Evolutionary conservation across 768 basidiomycete species (phyloP).

Genomic region (Naematelia aurantialba): DNA sequence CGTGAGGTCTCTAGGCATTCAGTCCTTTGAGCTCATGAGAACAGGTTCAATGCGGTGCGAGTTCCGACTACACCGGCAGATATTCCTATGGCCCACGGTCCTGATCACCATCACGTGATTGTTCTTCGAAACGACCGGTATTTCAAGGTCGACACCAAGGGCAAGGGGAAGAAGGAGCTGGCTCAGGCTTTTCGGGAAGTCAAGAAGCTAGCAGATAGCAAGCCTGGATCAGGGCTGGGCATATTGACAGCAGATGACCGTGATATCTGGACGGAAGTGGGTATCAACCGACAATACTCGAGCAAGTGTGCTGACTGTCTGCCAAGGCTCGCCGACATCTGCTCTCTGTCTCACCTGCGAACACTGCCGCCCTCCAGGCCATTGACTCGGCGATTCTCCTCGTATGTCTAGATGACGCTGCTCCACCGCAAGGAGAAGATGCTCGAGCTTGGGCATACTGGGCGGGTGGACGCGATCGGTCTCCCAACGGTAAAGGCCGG

Average conservation of each 20-base stretch:
- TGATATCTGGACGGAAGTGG: conserved; percentile 80
- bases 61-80: conserved; percentile 81
- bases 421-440: conserved; percentile 68
- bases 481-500: conserved; percentile 61
- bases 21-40: neutral
- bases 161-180: conserved; percentile 64
- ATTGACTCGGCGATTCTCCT: conserved; percentile 89
- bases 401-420: conserved; percentile 73
- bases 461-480: conserved; percentile 57
- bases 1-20: conserved; percentile 33
- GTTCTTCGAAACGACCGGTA: conserved; percentile 89
- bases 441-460: conserved; percentile 76
- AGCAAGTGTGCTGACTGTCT: conserved; percentile 12
- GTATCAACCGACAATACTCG: conserved; percentile 13
- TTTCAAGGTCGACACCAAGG: conserved; percentile 71
- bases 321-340: conserved; percentile 63
- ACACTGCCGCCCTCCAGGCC: conserved; percentile 64
- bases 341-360: conserved; percentile 63
- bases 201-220: conserved; percentile 70
- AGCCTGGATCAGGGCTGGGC: conserved; percentile 62
- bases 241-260: conserved; percentile 84
- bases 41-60: conserved; percentile 82
- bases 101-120: conserved; percentile 79
- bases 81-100: conserved; percentile 68
- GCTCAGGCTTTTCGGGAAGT: conserved; percentile 66